Evolutionary conservation across 306 rosid genomes (phyloP), one percentile per base, ranked within the genome.

Genomic region (Inga oerstediana): DNA sequence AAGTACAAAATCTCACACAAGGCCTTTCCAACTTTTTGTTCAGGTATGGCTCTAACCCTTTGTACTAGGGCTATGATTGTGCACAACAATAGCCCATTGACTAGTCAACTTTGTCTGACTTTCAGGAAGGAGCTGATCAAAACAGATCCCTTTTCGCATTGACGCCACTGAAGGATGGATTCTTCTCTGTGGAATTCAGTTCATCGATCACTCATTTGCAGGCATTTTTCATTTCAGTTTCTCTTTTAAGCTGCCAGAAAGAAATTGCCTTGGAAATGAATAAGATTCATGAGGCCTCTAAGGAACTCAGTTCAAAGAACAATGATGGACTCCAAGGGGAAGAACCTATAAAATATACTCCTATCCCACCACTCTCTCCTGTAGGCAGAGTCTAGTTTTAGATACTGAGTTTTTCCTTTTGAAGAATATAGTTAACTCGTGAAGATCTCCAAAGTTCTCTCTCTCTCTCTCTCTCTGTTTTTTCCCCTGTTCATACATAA

Each of bases 351-450:
- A 92, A 83, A 82, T 93, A 91, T 76, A 85, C 96, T 75, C 89
- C 93, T 76, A 90, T 81, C 76, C 99, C 99, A 68, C 99, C 99
- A 14, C 84, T 85, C 68, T 93, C 99, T 70, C 99, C 99, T 51
- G 94, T 91, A 62, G 98, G 94, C 7, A 95, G 99, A 86, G 97
- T 93, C 70, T 95, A 91, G 84, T 83, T 74, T 84, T 59, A 41
- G 66, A 32, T 46, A 22, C 32, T 10, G 16, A 27, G 20, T 64
- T 68, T 54, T n/a, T 43, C 32, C 44, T 71, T 61, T 22, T 68
- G 15, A 64, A 44, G 78, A 80, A 56, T 52, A n/a, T 69, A 82
- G 71, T 73, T 82, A 83, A 87, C 83, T 77, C 64, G 74, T 78
- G 71, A 74, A 73, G 76, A 76, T 81, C 86, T 79, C 83, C 43